Percentiles rank a stretch among this genome's conserved stretches.
These are phyloP conservation scores for Mucor ambiguus DNA, from an alignment of 371 early-diverging fungal genomes.

Conservation along the genomic window DNA sequence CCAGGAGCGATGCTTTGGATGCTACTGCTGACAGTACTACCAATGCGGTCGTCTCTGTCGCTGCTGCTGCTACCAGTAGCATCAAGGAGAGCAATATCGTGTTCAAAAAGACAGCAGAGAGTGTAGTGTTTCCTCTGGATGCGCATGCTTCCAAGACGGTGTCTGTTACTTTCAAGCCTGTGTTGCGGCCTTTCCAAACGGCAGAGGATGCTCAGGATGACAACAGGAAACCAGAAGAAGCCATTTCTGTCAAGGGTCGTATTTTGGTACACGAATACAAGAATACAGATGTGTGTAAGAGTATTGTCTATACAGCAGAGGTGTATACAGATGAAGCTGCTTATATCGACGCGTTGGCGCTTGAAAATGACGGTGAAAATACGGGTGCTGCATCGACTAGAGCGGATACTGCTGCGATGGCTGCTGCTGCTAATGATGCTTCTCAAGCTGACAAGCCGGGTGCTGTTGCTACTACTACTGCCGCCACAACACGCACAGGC, in stretches of 20 bases:
- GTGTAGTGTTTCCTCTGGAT: slow-evolving; percentile 78
- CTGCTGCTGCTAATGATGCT: not conserved
- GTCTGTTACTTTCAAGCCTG: slow-evolving; percentile 59
- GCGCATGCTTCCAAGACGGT: slow-evolving; percentile 75
- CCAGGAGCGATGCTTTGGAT: not conserved
- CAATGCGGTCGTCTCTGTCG: not conserved
- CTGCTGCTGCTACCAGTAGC: not conserved
- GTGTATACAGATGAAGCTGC: slow-evolving; percentile 46
- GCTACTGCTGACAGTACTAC: not conserved
- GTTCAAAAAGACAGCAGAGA: slow-evolving; percentile 66
- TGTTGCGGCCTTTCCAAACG: slow-evolving; percentile 37
- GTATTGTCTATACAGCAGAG: slow-evolving; percentile 63
- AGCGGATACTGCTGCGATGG: not conserved
- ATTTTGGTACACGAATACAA: slow-evolving; percentile 87
- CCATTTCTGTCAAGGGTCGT: slow-evolving; percentile 50
- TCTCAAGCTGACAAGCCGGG: not conserved
- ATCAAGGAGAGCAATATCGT: slow-evolving; percentile 42
- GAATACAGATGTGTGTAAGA: slow-evolving; percentile 87
- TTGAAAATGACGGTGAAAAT: slow-evolving; percentile 23
- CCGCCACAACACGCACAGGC: not conserved
- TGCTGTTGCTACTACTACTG: not conserved
- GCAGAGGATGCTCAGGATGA: not conserved
- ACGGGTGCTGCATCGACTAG: slow-evolving; percentile 3
- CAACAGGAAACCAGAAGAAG: not conserved
- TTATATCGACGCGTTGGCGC: slow-evolving; percentile 39